Evolutionary conservation across 2,329 filamentous ascomycete species (phyloP), one percentile per base, ranked within the genome.

Genomic region (Aspergillus aculeatinus): DNA sequence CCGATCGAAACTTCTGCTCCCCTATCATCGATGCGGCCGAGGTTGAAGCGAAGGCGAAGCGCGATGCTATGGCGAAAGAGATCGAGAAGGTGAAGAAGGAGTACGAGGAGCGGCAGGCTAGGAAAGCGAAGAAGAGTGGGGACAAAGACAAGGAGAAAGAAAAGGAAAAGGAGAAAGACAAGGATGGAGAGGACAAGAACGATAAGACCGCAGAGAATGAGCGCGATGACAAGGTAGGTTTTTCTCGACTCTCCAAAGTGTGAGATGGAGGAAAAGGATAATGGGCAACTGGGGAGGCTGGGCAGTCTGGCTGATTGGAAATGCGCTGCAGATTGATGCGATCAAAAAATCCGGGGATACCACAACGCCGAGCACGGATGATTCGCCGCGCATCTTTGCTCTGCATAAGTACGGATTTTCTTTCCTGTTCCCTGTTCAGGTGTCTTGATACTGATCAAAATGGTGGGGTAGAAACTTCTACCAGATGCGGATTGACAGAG

Each of bases 331-430:
- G 72, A 73, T 74, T 51, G 65, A 81, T 65, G 76, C 80, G 35
- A 74, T 83, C 27, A 77, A 82, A 64, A 80, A 81, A 50, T 78
- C 79, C 21, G 70, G 75, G 39, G 69, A 19, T 44, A 9, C 70
- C 39, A 67, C 39, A 19, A 44, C 14, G 33, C 11, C 11, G 33
- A 35, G 33, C 12, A 35, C 75, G 19, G 87, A 90, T 61, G 87
- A 90, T 61, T 87, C 89, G 59, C 89, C 91, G 21, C 86, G 94
- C 48, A 84, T 96, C 2, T 99, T 95, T 77, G 86, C 89, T 65
- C 81, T 97, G 60, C 90, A 94, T 71, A 92, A 88, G 90, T 94
- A 77, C n/a, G 49, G 14, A 3, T 51, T 31, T 48, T 19, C 47
- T 29, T 11, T 33, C n/a, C 12, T 52, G n/a, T 35, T 44, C 19